A percentile compares a stretch with the other conserved stretches of the same genome.
Conservation (phyloP, 306 rosid species). For the Senna siamea region DNA sequence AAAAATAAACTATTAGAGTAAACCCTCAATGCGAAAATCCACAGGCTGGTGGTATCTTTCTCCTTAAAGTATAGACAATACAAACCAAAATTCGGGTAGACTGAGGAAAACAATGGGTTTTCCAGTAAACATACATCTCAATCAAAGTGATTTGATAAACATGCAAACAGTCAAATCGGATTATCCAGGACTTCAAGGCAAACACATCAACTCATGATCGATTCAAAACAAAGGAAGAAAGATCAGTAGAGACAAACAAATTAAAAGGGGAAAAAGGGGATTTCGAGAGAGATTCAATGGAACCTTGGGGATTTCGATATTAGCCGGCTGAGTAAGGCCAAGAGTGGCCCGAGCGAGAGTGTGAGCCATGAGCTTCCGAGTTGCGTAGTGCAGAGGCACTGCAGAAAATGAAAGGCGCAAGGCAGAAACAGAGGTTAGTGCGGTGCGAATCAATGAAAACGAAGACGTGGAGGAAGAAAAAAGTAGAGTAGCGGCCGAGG, state of each 20-base stretch:
- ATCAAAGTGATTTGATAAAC: neutral
- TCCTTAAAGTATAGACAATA: neutral
- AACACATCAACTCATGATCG: neutral
- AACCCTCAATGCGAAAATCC: slow-evolving; percentile 27
- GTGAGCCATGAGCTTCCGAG: slow-evolving; percentile 76
- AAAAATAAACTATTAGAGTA: neutral
- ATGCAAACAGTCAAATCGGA: neutral
- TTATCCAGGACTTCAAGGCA: neutral
- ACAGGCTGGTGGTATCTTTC: neutral
- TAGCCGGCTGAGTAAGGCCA: slow-evolving; percentile 83
- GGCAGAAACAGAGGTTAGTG: slow-evolving; percentile 38
- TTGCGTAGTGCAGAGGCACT: slow-evolving; percentile 42
- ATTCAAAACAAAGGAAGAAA: neutral
- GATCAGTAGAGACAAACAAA: neutral
- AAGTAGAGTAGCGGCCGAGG: slow-evolving; percentile 34
- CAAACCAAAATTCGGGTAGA: slow-evolving; percentile 17
- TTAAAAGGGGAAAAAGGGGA: neutral
- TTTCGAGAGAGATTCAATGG: neutral
- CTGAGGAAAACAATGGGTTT: no score
- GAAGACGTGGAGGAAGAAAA: slow-evolving; percentile 45
- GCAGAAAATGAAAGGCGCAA: slow-evolving; percentile 48
- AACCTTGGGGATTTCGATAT: slow-evolving; percentile 67
- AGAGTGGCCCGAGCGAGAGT: slow-evolving; percentile 74
- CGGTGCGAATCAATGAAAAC: slow-evolving; percentile 41
- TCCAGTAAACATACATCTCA: slow-evolving; percentile 6